A percentile compares a stretch with the other conserved stretches of the same genome.
phyloP scores from a whole-genome alignment of 2,329 filamentous ascomycete genomes.

The Claviceps sorghi region DNA sequence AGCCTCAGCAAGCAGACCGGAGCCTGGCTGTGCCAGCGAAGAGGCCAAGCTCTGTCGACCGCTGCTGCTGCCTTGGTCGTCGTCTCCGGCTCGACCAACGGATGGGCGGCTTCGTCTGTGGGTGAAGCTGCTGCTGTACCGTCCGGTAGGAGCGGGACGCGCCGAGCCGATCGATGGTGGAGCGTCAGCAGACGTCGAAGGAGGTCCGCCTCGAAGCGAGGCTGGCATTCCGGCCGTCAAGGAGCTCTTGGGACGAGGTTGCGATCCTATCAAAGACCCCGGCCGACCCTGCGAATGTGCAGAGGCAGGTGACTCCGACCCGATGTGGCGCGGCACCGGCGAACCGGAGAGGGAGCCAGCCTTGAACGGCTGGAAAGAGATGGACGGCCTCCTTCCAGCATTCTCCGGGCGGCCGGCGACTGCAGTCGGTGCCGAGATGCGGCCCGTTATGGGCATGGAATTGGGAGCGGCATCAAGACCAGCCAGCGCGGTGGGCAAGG shows the following conservation, averaged over 20 bases:
- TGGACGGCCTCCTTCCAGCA: slow-evolving; percentile 56
- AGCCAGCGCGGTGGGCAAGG: slow-evolving; percentile 30
- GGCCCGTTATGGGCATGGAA: slow-evolving; percentile 37
- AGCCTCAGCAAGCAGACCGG: slow-evolving; percentile 60
- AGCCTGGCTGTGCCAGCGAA: slow-evolving; percentile 57
- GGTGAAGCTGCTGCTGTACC: slow-evolving; percentile 89
- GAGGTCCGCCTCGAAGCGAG: slow-evolving; percentile 51
- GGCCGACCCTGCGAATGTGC: slow-evolving; percentile 36
- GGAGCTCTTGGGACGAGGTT: slow-evolving; percentile 54
- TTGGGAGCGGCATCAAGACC: slow-evolving; percentile 30
- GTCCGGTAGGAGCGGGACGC: slow-evolving; percentile 59
- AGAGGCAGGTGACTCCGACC: slow-evolving; percentile 39
- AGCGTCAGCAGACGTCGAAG: slow-evolving; percentile 45
- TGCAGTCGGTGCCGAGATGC: slow-evolving; percentile 15
- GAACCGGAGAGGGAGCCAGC: slow-evolving; percentile 88
- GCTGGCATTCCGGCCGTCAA: slow-evolving; percentile 63
- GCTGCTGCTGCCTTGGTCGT: slow-evolving; percentile 71
- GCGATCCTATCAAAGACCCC: slow-evolving; percentile 27
- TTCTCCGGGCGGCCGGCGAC: slow-evolving; percentile 34
- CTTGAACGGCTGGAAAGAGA: slow-evolving; percentile 94
- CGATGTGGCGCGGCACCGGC: slow-evolving; percentile 40
- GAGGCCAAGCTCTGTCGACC: slow-evolving; percentile 64
- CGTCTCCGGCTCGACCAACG: slow-evolving; percentile 51
- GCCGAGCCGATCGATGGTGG: slow-evolving; percentile 60
- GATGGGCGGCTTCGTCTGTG: slow-evolving; percentile 69